Evolutionary conservation across 1,284 basidiomycete genomes (phyloP), one percentile per base, ranked within the genome.

Genomic region (Psilocybe mexicana): DNA sequence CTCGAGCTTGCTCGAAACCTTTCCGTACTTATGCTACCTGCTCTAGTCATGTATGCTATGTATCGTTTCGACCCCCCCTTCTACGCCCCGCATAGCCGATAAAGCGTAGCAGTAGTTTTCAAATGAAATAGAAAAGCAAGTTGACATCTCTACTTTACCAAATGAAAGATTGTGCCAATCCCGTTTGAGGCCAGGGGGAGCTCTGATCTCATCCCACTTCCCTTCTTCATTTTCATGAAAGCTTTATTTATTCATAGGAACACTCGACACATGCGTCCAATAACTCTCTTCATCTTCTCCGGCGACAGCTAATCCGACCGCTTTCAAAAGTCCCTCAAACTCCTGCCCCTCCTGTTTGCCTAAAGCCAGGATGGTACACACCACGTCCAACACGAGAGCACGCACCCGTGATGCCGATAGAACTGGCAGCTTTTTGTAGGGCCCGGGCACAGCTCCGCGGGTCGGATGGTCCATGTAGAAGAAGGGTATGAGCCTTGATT

Each of bases 391-490:
- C 12, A 71, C 74, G 40, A 79, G 70, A 38, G 70, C 69, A 40
- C 74, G 74, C 46, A 67, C 52, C 28, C 57, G 56, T 59, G 63
- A 56, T 14, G 63, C 57, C 30, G 70, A 69, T 24, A 61, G 42
- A 10, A 53, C n/a, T 28, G 82, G 79, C 33, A 95, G 72, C 68
- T 84, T 90, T 48, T 76, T 71, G 73, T 85, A 96, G 10, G 94
- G 93, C 0, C 94, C 94, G 18, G 76, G 73, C 25, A 94, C 69
- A 52, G 76, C 76, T 5, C 93, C 93, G 47, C 83, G 84, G 35
- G 76, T 75, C 3, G 90, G 78, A 68, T 95, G 93, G 10, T 72
- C 75, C 52, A 94, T 79, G 63, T 79, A 78, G 74, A 95, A 96
- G 74, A 86, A 96, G 7, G 93, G 92, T 11, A 79, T 74, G 7